Evolutionary conservation across 2,329 filamentous ascomycete species (phyloP), one percentile per base, ranked within the genome.

Genomic region (Colletotrichum cuscutae): DNA sequence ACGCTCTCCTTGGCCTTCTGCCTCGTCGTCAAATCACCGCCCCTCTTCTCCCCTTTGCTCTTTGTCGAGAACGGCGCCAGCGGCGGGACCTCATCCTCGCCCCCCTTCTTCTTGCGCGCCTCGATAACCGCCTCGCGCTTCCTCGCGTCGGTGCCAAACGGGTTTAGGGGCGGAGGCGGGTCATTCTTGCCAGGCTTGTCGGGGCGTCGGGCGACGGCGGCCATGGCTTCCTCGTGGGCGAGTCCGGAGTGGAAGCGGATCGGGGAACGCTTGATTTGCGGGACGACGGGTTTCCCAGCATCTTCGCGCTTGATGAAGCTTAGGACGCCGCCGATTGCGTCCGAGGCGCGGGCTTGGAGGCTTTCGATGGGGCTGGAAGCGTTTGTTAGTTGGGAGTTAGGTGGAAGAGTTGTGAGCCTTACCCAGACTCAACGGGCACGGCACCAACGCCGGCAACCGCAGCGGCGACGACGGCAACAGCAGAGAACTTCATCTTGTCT

Each of bases 261-360:
- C 37, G 60, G 53, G 2, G 42, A 37, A 1, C 70, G 70, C 42
- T 60, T 64, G 15, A 65, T 49, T 19, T 70, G 42, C 12, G 56
- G 54, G 15, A 70, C 46, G 54, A 61, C 60, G 22, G 70, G 24
- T 5, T 35, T 12, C 19, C 65, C 65, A 54, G 35, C 59, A 32
- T 72, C 54, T 13, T 72, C 70, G 66, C 70, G 54, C 54, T 66
- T 66, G 54, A 70, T 70, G 60, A 70, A 60, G 60, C 42, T 52
- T 26, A 70, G 60, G 54, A 72, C 46, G 32, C 60, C 60, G 60
- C 70, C 70, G 32, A 72, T 70, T 54, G 60, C 70, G 32, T 70
- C 59, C 9, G 54, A 28, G 32, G 70, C 66, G 70, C 70, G 70
- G 60, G 54, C 52, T 30, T 72, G 54, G 46, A 72, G 70, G 54